Evolutionary conservation across 768 basidiomycete genomes (phyloP), one percentile per base, ranked within the genome.

Genomic region (Austroboletus festivus): DNA sequence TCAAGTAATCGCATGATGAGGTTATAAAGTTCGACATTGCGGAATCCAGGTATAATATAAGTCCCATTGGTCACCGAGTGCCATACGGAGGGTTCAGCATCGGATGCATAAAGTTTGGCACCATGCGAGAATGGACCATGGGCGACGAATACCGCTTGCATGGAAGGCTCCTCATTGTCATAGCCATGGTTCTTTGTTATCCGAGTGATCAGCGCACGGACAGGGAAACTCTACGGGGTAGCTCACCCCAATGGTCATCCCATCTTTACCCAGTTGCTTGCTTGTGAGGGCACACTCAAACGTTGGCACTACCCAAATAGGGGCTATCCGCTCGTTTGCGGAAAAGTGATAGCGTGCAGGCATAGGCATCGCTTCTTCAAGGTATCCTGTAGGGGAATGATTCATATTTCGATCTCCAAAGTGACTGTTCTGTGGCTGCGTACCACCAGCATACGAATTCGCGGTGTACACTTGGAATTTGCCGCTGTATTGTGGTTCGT

Each of bases 131-230:
- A 93, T 0, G 93, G 93, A 1, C 93, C 93, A 61, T 93, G 90
- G 10, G 90, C 92, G 48, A 95, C 84, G 65, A 95, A 94, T 62
- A 91, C 85, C 2, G 92, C 92, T 43, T 83, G 81, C 93, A 95
- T 95, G 6, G 85, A 73, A 12, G 72, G 59, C 35, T 83, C 81
- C 16, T 77, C 65, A 55, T 93, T 93, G 64, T 94, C 92, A 61
- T 93, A 96, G 6, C 93, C 93, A 57, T 96, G 93, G 51, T 83
- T 92, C 87, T 90, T 56, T 26, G 54, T 44, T 16, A 11, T 42
- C 18, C 13, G 22, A 18, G 48, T 5, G n/a, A 31, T 58, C 38
- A 52, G 31, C 5, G 12, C 30, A 37, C 13, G 22, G 5, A 16
- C 7, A 5, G n/a, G 22, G 30, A 35, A 46, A n/a, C n/a, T n/a